A percentile compares a stretch with the other conserved stretches of the same genome.
Conservation (phyloP, 306 rosid genomes). For the Begonia loranthoides region DNA sequence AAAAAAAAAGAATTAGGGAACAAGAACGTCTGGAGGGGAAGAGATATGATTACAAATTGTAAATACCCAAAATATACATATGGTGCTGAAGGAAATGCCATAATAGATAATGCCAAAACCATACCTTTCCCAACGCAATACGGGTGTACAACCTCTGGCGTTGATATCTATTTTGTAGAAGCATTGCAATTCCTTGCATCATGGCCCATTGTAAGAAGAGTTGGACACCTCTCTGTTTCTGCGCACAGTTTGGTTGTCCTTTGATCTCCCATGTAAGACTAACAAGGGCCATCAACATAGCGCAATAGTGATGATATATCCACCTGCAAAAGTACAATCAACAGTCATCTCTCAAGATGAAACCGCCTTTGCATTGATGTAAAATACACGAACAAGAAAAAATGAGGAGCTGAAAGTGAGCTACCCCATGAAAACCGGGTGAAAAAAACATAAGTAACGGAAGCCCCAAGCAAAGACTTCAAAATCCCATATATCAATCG, state of each 20-base stretch:
- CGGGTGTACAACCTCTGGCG: slow-evolving; percentile 97
- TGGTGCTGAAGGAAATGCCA: no score
- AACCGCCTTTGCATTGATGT: no score
- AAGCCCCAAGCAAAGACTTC: no score
- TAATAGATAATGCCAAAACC: slow-evolving; percentile 1
- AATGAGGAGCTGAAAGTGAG: no score
- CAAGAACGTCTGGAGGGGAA: no score
- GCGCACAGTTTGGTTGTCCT: slow-evolving; percentile 85
- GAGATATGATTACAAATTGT: not conserved
- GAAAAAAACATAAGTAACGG: no score
- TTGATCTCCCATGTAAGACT: slow-evolving; percentile 99
- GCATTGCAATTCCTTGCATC: slow-evolving; percentile 99
- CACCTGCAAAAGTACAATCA: slow-evolving; percentile 47
- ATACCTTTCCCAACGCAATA: slow-evolving; percentile 96
- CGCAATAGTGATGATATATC: slow-evolving; percentile 98
- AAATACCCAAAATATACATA: not conserved
- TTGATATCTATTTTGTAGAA: slow-evolving; percentile 93
- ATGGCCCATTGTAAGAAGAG: slow-evolving; percentile 98
- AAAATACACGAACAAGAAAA: no score
- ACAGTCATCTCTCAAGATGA: not conserved
- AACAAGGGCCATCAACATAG: slow-evolving; percentile 89
- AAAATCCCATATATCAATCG: no score
- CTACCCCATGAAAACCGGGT: no score
- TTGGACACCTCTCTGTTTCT: slow-evolving; percentile 94
- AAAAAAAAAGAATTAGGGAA: not conserved